Evolutionary conservation across 2,329 filamentous ascomycete genomes (phyloP).

Genomic region (Ascochyta viciae-villosae): DNA sequence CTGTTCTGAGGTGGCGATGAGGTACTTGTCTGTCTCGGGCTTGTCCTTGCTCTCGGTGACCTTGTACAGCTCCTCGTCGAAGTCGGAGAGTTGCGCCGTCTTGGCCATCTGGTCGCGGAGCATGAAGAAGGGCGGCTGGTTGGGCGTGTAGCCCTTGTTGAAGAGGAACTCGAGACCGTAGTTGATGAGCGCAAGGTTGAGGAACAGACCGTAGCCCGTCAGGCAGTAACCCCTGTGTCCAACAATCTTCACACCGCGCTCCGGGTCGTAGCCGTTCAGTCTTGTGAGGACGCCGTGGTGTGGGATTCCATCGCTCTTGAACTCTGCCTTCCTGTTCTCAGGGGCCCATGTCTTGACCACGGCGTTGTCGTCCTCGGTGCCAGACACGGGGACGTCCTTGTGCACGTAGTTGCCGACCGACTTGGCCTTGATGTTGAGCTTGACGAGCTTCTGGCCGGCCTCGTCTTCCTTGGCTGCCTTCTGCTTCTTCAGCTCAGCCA

Average conservation of each 20-base stretch:
- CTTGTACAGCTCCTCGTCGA: constrained; percentile 98
- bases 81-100: constrained; percentile 95
- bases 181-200: constrained; percentile 93
- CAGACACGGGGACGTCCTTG: constrained; percentile 80
- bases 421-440: constrained; percentile 79
- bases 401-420: constrained; percentile 92
- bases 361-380: constrained; percentile 88
- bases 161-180: constrained; percentile 91
- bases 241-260: constrained; percentile 80
- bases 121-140: constrained; percentile 73
- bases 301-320: constrained; percentile 81
- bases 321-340: constrained; percentile 74
- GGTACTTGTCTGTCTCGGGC: constrained; percentile 76
- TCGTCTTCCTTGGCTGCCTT: constrained; percentile 80
- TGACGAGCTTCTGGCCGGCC: constrained; percentile 76
- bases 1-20: constrained; percentile 87
- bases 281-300: constrained; percentile 93
- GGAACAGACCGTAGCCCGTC: constrained; percentile 85
- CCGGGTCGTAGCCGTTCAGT: constrained; percentile 89
- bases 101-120: constrained; percentile 95
- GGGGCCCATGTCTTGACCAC: constrained; percentile 82
- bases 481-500: constrained; percentile 77
- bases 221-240: constrained; percentile 95
- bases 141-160: constrained; percentile 79
- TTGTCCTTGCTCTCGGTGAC: constrained; percentile 84